phyloP scores from a whole-genome alignment of 2,329 filamentous ascomycete genomes.

The Penicillium hesseltinei region DNA sequence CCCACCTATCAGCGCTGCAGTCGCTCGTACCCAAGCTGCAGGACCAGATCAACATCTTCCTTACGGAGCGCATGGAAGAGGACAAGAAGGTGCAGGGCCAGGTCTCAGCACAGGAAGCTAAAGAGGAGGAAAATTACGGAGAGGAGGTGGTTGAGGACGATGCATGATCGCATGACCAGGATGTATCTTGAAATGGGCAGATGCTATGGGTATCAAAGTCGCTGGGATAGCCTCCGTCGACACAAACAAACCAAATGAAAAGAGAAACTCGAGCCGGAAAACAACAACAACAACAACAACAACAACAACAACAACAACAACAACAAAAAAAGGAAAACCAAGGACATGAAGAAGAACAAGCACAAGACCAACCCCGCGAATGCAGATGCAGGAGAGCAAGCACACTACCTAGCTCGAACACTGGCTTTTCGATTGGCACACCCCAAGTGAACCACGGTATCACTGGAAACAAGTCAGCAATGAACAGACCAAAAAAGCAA shows the following conservation, averaged over 20 bases:
- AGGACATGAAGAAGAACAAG: background rate
- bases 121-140: slow-evolving; percentile 67
- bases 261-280: background rate
- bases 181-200: slow-evolving; percentile 23
- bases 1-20: slow-evolving; percentile 54
- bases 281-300: background rate
- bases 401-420: slow-evolving; percentile 20
- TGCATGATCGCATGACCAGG: slow-evolving; percentile 36
- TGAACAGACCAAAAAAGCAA: background rate
- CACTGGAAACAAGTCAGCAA: slow-evolving; percentile 35
- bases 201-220: slow-evolving; percentile 37
- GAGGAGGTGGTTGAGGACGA: slow-evolving; percentile 74
- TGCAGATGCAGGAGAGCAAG: slow-evolving; percentile 12
- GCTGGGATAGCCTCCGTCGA: slow-evolving; percentile 23
- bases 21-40: slow-evolving; percentile 53
- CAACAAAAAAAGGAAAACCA: background rate
- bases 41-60: slow-evolving; percentile 56
- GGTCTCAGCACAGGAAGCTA: slow-evolving; percentile 39
- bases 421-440: slow-evolving; percentile 57
- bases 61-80: slow-evolving; percentile 62
- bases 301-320: background rate
- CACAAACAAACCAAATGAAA: slow-evolving; percentile 10
- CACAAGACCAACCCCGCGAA: background rate
- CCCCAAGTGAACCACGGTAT: slow-evolving; percentile 73
- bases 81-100: slow-evolving; percentile 50